Base-by-base conservation (phyloP, 2,329 filamentous ascomycete species). In the Ceratocystis colombiana region DNA sequence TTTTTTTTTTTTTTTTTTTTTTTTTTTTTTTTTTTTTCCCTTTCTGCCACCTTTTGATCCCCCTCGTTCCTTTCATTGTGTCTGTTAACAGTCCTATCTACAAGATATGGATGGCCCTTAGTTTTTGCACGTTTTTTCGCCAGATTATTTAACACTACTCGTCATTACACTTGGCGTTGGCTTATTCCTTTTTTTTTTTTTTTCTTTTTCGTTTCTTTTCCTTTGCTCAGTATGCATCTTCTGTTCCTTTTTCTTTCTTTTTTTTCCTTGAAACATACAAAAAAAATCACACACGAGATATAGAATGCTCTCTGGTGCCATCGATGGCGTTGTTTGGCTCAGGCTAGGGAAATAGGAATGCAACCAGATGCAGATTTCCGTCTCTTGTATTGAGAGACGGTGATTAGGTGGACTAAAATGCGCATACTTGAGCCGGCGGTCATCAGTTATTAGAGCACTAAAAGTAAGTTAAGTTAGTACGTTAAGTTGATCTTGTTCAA, bases 381-480 rank as follows among this genome's bases (percentile, higher is more conserved):
- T 41, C 37, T 41, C 8, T 37, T 37, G 8, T 3, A 1, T 37
- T 41, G 12, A 15, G 37, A 15, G 3, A 41, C 37, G 37, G 33
- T 10, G 37, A 15, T 41, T 41, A 1, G 37, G 37, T 41, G 37
- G 37, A 41, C 37, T 3, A 12, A 41, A 15, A 41, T 17, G 5
- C 15, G 17, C 25, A 59, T 59, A 12, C 55, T 59, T 33, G 28
- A 59, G 30, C 30, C 12, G 37, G 37, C 48, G 55, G 28, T n/a
- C 55, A 59, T 59, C 28, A 17, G 17, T 59, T 33, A 20, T 59
- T 20, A 59, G 15, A 59, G 55, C 30, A 59, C 55, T 59, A 59
- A 59, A 59, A 59, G 55, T 59, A 59, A 59, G 55, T 59, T 59
- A 20, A 59, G 53, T 59, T 59, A 20, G 53, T 59, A n/a, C 33